Evolutionary conservation across 164 flowering plant genomes (phyloP).

Genomic region (Macadamia integrifolia): DNA sequence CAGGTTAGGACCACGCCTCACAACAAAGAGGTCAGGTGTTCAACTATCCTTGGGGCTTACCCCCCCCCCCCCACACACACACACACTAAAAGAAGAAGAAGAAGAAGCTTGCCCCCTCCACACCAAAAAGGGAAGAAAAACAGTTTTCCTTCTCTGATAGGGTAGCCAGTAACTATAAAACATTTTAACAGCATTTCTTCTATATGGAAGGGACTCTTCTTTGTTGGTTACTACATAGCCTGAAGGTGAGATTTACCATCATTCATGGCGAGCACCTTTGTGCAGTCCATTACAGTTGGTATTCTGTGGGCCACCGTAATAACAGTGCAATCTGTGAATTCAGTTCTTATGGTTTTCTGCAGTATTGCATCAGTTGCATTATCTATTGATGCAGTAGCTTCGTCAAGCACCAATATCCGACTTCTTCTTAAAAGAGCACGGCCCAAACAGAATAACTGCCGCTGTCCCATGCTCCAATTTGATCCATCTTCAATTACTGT

Average conservation of each 20-base stretch:
- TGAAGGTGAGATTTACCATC: conserved; percentile 28
- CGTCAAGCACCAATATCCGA: conserved; percentile 58
- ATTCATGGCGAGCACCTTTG: conserved; percentile 49
- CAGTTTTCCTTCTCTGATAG: too few relatives aligned
- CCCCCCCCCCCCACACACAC: too few relatives aligned
- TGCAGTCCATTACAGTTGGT: conserved; percentile 77
- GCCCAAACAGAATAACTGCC: conserved; percentile 65
- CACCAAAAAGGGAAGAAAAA: too few relatives aligned
- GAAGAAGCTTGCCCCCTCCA: too few relatives aligned
- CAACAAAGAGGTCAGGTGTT: too few relatives aligned
- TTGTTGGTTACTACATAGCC: too few relatives aligned
- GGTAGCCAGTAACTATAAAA: too few relatives aligned
- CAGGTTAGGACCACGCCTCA: too few relatives aligned
- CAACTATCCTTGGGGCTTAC: too few relatives aligned
- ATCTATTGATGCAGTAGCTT: conserved; percentile 75
- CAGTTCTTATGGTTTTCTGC: conserved; percentile 53
- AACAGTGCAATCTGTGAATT: conserved; percentile 54
- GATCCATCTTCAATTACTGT: conserved; percentile 61
- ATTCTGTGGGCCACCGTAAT: conserved; percentile 69
- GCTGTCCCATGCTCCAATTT: conserved; percentile 78
- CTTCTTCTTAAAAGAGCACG: conserved; percentile 58
- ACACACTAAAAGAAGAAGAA: too few relatives aligned
- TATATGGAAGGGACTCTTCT: too few relatives aligned
- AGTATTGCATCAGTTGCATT: conserved; percentile 52
- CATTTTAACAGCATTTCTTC: too few relatives aligned